Base-by-base conservation (phyloP, 306 rosid species). In the Fragaria vesca region DNA sequence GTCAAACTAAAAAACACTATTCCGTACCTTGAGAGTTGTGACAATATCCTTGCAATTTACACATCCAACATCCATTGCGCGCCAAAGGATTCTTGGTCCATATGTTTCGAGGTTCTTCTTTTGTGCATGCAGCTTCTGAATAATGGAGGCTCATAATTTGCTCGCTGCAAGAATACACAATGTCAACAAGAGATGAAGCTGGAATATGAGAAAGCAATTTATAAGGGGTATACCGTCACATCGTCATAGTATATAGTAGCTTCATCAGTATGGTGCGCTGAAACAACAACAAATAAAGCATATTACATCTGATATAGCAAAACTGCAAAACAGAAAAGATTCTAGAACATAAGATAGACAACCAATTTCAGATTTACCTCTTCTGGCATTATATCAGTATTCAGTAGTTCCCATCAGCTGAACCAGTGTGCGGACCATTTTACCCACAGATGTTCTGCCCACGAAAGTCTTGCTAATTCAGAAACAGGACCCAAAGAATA, bases 11-110 rank as follows among this genome's bases (percentile, higher is more conserved):
- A 45, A 15, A 6, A 42, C 16, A 28, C 30, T 28, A 50, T 84
- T 80, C 12, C 72, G 80, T 86, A 92, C 99, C 97, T 93, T 93
- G 73, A 93, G 96, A 86, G 93, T 88, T 32, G 93, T 78, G 21
- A 93, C 97, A 80, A 92, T 90, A 85, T 91, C 97, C 91, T 95
- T 95, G 93, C 97, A 92, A 85, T 95, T 95, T 50, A 95, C 97
- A 75, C 87, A 89, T 73, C 97, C 99, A 54, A 93, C 93, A 86
- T 95, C 93, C 99, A 92, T 95, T 84, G 85, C 24, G 24, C 24
- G 24, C 89, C 84, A 89, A 77, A 66, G 99, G 99, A 80, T 76
- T 90, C 86, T 93, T 91, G 60, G 81, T 82, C 99, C 99, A 92
- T 51, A 90, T 83, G 85, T 89, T 87, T 62, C 74, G 81, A 69